These are phyloP conservation scores for Tetracentron sinense DNA, from an alignment of 164 flowering plant genomes.

Conservation along the genomic window DNA sequence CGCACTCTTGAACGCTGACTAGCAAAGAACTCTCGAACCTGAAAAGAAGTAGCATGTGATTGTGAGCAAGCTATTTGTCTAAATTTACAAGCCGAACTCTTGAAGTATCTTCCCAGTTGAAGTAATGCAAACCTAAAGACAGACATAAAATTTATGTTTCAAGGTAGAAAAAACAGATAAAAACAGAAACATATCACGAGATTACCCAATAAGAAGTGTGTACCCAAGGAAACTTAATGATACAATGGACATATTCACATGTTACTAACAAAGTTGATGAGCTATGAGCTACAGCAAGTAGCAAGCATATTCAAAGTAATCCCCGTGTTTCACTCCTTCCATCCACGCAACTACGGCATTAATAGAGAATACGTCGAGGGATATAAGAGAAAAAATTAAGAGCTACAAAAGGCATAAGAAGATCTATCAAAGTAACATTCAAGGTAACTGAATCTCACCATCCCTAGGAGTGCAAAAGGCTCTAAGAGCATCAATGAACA, in stretches of 20 bases:
- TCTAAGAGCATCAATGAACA: neutral
- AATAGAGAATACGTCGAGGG: no score
- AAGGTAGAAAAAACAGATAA: neutral
- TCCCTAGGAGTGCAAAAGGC: neutral
- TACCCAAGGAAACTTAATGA: neutral
- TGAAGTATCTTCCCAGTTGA: neutral
- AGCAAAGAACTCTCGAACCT: constrained; percentile 88
- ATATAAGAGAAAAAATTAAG: neutral
- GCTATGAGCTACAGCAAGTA: neutral
- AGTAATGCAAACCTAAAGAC: neutral
- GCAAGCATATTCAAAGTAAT: neutral
- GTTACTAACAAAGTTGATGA: neutral
- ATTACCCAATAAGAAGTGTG: neutral
- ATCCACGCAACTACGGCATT: neutral
- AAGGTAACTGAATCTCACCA: neutral
- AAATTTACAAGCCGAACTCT: neutral
- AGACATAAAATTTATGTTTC: neutral
- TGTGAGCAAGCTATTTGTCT: neutral
- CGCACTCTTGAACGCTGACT: constrained; percentile 84
- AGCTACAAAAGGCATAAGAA: neutral
- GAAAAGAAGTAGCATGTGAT: constrained; percentile 1
- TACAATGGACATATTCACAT: neutral
- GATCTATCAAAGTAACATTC: no score
- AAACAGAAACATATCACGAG: neutral
- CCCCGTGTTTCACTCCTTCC: neutral